These are phyloP conservation scores for Ochromonas danica DNA, from an alignment of 108 stramenopile species.

Conservation along the genomic window DNA sequence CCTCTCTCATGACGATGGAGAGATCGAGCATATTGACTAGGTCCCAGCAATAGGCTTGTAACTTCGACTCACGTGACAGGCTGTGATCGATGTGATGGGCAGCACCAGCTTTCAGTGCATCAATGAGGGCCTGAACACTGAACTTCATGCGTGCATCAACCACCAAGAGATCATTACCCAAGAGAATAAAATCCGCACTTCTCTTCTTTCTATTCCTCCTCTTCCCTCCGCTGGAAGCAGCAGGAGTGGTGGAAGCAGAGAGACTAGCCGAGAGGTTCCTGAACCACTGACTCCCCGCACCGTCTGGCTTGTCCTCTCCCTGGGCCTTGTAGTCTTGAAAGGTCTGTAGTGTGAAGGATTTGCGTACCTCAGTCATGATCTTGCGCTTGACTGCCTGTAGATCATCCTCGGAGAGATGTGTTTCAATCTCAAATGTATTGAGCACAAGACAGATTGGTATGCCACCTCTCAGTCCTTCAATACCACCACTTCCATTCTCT, in stretches of 20 bases:
- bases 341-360: neutral
- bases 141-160: neutral
- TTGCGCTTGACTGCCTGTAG: neutral
- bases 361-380: neutral
- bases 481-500: neutral
- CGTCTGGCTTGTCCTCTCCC: neutral
- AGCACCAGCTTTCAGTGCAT: neutral
- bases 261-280: neutral
- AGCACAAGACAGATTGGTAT: neutral
- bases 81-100: neutral
- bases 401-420: neutral
- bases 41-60: neutral
- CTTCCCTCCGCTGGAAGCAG: too few relatives aligned
- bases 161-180: neutral
- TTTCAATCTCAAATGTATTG: neutral
- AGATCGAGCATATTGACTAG: neutral
- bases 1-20: neutral
- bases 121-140: neutral
- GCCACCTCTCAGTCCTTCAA: neutral
- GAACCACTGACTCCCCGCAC: too few relatives aligned
- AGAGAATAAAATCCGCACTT: neutral
- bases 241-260: neutral
- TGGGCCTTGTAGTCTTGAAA: neutral
- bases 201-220: too few relatives aligned
- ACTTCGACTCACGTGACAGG: neutral